A percentile compares a stretch with the other conserved stretches of the same genome.
These are phyloP conservation scores for Earliella scabrosa DNA, from an alignment of 1,284 basidiomycete genomes.

Conservation along the genomic window DNA sequence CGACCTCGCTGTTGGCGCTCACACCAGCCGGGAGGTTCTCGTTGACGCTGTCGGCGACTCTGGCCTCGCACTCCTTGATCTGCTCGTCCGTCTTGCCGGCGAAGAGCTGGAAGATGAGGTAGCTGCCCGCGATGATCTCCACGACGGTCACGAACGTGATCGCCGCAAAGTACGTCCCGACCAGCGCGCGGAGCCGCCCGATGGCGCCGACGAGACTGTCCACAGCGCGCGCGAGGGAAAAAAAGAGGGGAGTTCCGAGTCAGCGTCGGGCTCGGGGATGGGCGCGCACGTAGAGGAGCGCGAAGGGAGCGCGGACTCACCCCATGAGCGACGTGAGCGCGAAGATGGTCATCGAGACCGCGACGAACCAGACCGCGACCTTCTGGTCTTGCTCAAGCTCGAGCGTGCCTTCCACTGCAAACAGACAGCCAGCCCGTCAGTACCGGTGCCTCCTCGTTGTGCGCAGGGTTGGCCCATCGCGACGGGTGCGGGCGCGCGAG, in stretches of 20 bases:
- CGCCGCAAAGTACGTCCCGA: conserved; percentile 49
- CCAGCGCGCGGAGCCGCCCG: conserved; percentile 45
- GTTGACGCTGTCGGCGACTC: conserved; percentile 24
- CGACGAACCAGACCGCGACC: conserved; percentile 50
- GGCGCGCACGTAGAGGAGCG: conserved; percentile 4
- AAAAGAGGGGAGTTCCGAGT: neutral
- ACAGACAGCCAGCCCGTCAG: neutral
- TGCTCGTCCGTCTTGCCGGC: conserved; percentile 27
- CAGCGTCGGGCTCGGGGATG: neutral
- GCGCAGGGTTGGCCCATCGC: too few species aligned
- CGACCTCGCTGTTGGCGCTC: too few species aligned
- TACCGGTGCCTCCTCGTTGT: too few species aligned
- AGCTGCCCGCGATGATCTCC: conserved; percentile 52
- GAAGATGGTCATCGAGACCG: conserved; percentile 51
- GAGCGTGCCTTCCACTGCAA: conserved; percentile 27
- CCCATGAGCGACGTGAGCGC: conserved; percentile 53
- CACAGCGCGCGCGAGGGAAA: neutral
- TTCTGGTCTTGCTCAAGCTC: conserved; percentile 38
- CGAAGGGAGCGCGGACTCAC: too few species aligned
- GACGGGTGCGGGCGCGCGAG: neutral
- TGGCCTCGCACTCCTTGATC: conserved; percentile 14
- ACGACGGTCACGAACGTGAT: conserved; percentile 52
- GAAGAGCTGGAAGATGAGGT: conserved; percentile 39
- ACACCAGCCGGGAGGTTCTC: too few species aligned
- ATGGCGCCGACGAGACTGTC: conserved; percentile 54